These are phyloP conservation scores for Bruguiera gymnorhiza DNA, from an alignment of 345 rosid genomes.

Conservation along the genomic window DNA sequence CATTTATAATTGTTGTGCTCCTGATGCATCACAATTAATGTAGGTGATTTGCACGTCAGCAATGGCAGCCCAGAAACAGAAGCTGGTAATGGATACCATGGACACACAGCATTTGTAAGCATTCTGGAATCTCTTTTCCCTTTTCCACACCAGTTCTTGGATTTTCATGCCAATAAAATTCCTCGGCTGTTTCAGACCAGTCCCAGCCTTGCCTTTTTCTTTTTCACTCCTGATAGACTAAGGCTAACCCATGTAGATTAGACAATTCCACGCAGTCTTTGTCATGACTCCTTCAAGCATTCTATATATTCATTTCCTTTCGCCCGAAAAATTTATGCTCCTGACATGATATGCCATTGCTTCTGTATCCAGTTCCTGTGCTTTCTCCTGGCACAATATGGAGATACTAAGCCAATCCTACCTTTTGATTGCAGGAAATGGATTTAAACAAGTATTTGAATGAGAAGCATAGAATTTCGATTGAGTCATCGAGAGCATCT, in stretches of 20 bases:
- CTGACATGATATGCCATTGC: background rate
- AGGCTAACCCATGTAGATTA: background rate
- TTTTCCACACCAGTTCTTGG: background rate
- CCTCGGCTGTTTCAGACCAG: background rate
- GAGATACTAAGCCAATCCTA: slow-evolving; percentile 16
- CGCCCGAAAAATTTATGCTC: background rate
- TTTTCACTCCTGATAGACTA: background rate
- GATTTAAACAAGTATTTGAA: slow-evolving; percentile 37
- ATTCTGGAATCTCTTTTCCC: background rate
- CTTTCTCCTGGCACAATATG: background rate
- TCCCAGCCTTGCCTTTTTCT: background rate
- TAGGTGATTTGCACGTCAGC: slow-evolving; percentile 53
- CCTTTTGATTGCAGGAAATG: slow-evolving; percentile 48
- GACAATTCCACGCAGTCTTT: background rate
- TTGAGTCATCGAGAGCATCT: slow-evolving; percentile 78
- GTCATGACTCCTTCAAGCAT: background rate
- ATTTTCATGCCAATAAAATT: background rate
- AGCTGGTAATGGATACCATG: slow-evolving; percentile 36
- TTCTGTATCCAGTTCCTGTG: background rate
- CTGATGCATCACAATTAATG: slow-evolving; percentile 23
- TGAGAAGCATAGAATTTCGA: slow-evolving; percentile 74
- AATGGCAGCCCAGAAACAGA: slow-evolving; percentile 37
- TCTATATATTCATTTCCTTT: background rate
- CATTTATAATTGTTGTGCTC: background rate
- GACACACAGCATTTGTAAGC: slow-evolving; percentile 43